phyloP scores from a whole-genome alignment of 129 eudicot genomes.

The Centaurea solstitialis region DNA sequence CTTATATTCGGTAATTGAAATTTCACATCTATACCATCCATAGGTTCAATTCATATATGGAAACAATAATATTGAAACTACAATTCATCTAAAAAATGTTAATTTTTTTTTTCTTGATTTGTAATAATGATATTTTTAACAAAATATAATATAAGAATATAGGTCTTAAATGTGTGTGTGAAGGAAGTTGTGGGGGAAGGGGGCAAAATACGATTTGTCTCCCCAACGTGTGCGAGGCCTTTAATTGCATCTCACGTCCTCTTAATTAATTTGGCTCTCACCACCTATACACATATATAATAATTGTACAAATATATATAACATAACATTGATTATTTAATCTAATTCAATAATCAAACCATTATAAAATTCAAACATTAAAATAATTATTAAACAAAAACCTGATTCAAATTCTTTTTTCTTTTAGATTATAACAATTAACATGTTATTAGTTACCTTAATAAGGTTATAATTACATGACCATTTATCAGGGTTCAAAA shows the following conservation, averaged over 20 bases:
- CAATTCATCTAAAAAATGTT: no score
- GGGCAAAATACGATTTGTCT: slow-evolving; percentile 47
- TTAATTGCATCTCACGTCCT: slow-evolving; percentile 49
- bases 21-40: no score
- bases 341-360: slow-evolving; percentile 6
- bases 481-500: not conserved
- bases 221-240: slow-evolving; percentile 51
- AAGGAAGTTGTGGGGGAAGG: slow-evolving; percentile 28
- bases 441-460: not conserved
- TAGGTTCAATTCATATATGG: no score
- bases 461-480: not conserved
- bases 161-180: slow-evolving; percentile 22
- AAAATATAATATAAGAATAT: slow-evolving; percentile 10
- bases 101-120: no score
- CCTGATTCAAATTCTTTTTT: not conserved
- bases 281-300: not conserved
- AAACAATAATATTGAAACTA: no score
- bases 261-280: slow-evolving; percentile 11
- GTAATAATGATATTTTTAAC: no score
- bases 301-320: not conserved
- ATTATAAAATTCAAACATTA: not conserved
- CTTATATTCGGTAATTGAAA: no score
- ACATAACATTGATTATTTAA: not conserved
- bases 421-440: not conserved
- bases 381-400: not conserved